phyloP scores from a whole-genome alignment of 192 early-diverging fungal species.

The Coemansia sp. region DNA sequence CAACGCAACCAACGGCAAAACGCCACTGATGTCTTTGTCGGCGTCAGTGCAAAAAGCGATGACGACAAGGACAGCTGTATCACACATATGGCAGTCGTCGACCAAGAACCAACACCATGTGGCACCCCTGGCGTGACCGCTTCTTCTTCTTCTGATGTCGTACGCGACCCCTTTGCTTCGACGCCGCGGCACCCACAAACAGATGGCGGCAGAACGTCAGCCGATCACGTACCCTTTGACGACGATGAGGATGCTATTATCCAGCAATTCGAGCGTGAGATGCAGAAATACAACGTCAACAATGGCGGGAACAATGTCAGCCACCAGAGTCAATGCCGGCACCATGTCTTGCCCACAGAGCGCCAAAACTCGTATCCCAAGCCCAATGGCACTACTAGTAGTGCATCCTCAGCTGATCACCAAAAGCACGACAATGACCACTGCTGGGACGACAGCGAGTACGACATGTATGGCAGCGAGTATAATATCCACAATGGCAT shows the following conservation, averaged over 20 bases:
- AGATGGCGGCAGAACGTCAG: neutral
- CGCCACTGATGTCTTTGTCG: neutral
- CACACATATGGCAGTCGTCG: neutral
- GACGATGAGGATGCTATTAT: slow-evolving; percentile 55
- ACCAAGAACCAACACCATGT: neutral
- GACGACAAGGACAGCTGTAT: neutral
- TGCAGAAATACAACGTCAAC: slow-evolving; percentile 34
- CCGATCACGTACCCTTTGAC: slow-evolving; percentile 48
- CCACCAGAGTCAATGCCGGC: neutral
- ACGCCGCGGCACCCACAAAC: neutral
- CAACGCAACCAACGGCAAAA: neutral
- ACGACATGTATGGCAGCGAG: slow-evolving; percentile 33
- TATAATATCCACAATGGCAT: slow-evolving; percentile 17
- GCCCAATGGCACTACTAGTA: neutral
- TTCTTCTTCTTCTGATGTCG: slow-evolving; percentile 10
- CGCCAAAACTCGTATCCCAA: neutral
- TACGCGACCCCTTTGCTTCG: slow-evolving; percentile 45
- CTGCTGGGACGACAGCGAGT: slow-evolving; percentile 21
- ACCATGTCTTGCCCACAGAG: neutral
- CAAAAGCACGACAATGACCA: neutral
- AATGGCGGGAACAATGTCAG: neutral
- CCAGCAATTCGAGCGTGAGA: slow-evolving; percentile 56
- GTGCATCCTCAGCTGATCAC: neutral
- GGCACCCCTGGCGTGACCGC: neutral
- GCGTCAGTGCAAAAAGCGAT: neutral